phyloP scores from a whole-genome alignment of 129 eudicot genomes.

The Centaurea solstitialis region DNA sequence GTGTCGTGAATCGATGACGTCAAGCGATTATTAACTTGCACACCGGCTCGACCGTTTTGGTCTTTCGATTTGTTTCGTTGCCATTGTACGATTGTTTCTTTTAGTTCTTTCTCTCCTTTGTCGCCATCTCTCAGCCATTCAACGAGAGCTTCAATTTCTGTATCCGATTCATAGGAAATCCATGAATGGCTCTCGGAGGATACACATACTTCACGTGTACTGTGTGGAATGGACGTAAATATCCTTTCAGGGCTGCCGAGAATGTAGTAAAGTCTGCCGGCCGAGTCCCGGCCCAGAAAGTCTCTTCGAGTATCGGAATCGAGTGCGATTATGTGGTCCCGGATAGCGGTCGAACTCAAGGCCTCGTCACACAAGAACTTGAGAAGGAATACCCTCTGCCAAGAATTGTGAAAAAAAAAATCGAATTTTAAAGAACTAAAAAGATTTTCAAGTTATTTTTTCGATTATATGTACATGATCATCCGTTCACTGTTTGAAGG shows the following conservation, averaged over 20 bases:
- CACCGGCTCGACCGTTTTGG: slow-evolving; percentile 22
- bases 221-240: slow-evolving; percentile 37
- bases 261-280: slow-evolving; percentile 77
- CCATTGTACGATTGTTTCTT: slow-evolving; percentile 58
- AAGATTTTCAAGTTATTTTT: background rate
- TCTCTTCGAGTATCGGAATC: slow-evolving; percentile 58
- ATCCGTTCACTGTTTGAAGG: background rate
- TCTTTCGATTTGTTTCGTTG: slow-evolving; percentile 37
- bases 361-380: slow-evolving; percentile 82
- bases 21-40: slow-evolving; percentile 26
- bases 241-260: slow-evolving; percentile 52
- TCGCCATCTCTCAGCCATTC: slow-evolving; percentile 64
- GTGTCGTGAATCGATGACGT: slow-evolving; percentile 34
- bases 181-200: slow-evolving; percentile 39
- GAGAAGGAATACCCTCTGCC: slow-evolving; percentile 79
- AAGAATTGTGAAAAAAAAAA: background rate
- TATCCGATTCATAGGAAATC: slow-evolving; percentile 66
- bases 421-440: background rate
- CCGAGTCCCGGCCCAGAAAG: slow-evolving; percentile 74
- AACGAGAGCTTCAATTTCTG: slow-evolving; percentile 57
- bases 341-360: slow-evolving; percentile 53
- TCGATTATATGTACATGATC: background rate
- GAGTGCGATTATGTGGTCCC: slow-evolving; percentile 58
- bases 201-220: slow-evolving; percentile 23
- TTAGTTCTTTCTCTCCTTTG: slow-evolving; percentile 66